Evolutionary conservation across 2,329 filamentous ascomycete genomes (phyloP).

Genomic region (Cylindrodendrum hubeiense): DNA sequence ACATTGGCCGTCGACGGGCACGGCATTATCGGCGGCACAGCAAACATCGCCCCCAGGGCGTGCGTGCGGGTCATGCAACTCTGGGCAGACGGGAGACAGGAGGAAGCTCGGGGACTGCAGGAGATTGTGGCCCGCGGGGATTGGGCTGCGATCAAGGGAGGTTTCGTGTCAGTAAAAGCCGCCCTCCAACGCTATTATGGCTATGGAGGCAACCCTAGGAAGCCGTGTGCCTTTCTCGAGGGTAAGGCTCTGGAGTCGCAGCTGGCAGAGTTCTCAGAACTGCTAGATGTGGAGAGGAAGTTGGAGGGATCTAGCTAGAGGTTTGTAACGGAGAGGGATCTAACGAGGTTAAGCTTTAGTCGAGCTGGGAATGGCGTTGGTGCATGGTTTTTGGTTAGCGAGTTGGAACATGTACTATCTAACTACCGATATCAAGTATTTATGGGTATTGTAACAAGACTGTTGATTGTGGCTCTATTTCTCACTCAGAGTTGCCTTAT

Average conservation of each 20-base stretch:
- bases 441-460: not conserved
- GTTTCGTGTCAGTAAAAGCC: slow-evolving; percentile 77
- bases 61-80: slow-evolving; percentile 72
- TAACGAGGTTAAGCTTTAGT: not conserved
- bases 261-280: slow-evolving; percentile 39
- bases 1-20: slow-evolving; percentile 77
- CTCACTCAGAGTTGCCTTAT: not conserved
- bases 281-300: slow-evolving; percentile 36
- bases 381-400: not conserved
- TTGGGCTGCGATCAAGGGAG: slow-evolving; percentile 77
- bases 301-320: slow-evolving; percentile 46
- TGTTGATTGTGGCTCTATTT: not conserved
- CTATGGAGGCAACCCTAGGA: slow-evolving; percentile 71
- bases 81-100: slow-evolving; percentile 67
- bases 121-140: slow-evolving; percentile 74
- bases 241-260: slow-evolving; percentile 39
- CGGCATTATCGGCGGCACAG: slow-evolving; percentile 79
- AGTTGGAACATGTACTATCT: not conserved
- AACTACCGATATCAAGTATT: not conserved
- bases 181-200: slow-evolving; percentile 72
- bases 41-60: slow-evolving; percentile 76
- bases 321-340: not conserved
- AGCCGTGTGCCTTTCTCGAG: slow-evolving; percentile 32
- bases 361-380: not conserved
- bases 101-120: slow-evolving; percentile 74